Base-by-base conservation (phyloP, 371 early-diverging fungal genomes). In the Syncephalastrum monosporum region DNA sequence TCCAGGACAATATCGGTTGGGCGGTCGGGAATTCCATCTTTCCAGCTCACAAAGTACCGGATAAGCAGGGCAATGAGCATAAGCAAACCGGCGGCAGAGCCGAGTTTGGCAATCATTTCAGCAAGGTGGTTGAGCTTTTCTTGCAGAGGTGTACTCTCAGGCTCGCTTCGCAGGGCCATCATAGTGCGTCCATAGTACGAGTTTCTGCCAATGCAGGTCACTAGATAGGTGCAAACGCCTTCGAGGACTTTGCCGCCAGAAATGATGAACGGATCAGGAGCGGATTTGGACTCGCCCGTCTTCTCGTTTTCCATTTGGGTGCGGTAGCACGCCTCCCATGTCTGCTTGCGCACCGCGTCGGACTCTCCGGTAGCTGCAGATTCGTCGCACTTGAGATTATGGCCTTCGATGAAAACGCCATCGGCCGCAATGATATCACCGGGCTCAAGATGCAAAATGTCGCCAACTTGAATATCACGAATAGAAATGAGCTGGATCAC, bases 361-460 rank as follows among this genome's bases (percentile, higher is more conserved):
- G 92, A 87, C 79, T 96, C 97, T 55, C 97, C 97, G 0, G 96
- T 96, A 12, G 93, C 90, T 27, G 92, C 87, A 25, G 90, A 89
- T 68, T 96, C 97, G 69, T 96, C 97, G 68, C 91, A 90, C 16
- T 76, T 82, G 48, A 96, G 74, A 71, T 93, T 91, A 61, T 90
- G 90, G 17, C 93, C 93, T 54, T 78, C 77, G 47, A 94, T 77
- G 56, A 88, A 84, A 47, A 97, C 77, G 65, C 95, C 93, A 72
- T 98, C 98, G 5, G 87, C 95, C 4, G 90, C 76, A 33, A 96
- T 79, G 45, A 96, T 88, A 67, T 97, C 97, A 52, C 98, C 98
- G 16, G 95, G 92, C 69, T 98, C 96, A 23, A 98, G 74, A 56
- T 88, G 69, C 51, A 96, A 63, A 38, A 97, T 80, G 67, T 97